Base-by-base conservation (phyloP, 148 eudicot species). In the Persicaria maculosa region DNA sequence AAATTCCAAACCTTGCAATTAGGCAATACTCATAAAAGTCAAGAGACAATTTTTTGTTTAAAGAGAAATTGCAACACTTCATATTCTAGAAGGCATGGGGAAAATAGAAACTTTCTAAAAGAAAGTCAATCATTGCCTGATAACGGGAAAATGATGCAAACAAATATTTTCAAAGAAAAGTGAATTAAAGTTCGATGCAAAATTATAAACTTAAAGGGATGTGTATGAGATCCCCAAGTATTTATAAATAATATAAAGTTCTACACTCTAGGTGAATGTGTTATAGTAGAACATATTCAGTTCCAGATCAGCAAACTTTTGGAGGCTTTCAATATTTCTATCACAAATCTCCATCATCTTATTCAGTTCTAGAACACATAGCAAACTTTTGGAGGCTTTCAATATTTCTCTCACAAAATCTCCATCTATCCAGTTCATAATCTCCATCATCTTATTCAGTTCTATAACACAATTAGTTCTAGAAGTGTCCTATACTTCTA, bases 171-270 rank as follows among this genome's bases (percentile, higher is more conserved):
- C 14, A 52, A 15, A 19, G 19, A n/a, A 19, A 57, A 19, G 62
- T 57, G 19, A n/a, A 57, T n/a, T 31, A 1, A 1, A 31, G 40
- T 31, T 22, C 62, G 4, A 57, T 17, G 3, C 58, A 15, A 54
- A n/a, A 6, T 2, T 54, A 6, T 54, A 15, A 19, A 15, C 58
- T 5, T 4, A 15, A 54, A 14, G 2, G 1, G 2, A 31, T 31
- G 58, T 54, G 6, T n/a, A 54, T 54, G 58, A 54, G n/a, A 54
- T 54, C 58, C 58, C 58, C 58, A 54, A 54, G 58, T 54, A 54
- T 54, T 54, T 17, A n/a, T 54, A 7, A n/a, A 31, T 31, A 31
- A 31, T 31, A 31, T 31, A 1, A 6, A 54, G 1, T 15, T 54
- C 58, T n/a, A 16, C n/a, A 16, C 58, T 44, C 19, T 5, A 54